Evolutionary conservation across 2,329 filamentous ascomycete species (phyloP), one percentile per base, ranked within the genome.

Genomic region (Exophiala aquamarina): DNA sequence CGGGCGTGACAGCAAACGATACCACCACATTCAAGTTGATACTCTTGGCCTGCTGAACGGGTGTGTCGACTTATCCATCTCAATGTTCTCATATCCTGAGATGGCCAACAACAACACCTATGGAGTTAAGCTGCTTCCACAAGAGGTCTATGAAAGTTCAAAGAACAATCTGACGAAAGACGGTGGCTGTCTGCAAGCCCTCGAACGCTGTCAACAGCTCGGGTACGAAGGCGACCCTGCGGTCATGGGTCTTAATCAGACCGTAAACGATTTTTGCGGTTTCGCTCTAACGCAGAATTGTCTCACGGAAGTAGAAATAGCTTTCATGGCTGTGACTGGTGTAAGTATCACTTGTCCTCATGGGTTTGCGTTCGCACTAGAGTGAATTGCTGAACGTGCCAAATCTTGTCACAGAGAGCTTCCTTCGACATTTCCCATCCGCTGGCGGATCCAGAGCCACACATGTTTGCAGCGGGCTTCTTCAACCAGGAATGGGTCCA

Each of bases 21-120:
- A 26, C 11, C 23, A 26, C 11, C 23, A 37, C 13, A 19, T 28
- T 28, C 10, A 14, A 4, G 53, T 79, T 2, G 75, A 80, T 50
- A 79, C 77, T 0, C 60, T 81, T 2, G 68, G 78, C 0, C 76
- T 82, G 48, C 73, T 79, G 49, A 81, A 81, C 48, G 77, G 76
- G 21, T 79, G 77, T 50, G 66, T 80, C 15, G 78, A 81, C 55
- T 63, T 72, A 18, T 65, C 71, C 3, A 66, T 73, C 1, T 73
- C 78, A 59, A 68, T 67, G 48, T 70, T 71, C 1, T 67, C 65
- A 31, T 79, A 78, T 55, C 69, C 74, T 2, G 63, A 72, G 2
- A 74, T 80, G 54, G 71, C 78, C 0, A 76, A 72, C 60, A 78
- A 82, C 61, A 82, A 82, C 50, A 79, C 78, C 2, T 83, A 82